Conservation (phyloP, 1,284 basidiomycete genomes). For the Trichosporon ovoides region DNA sequence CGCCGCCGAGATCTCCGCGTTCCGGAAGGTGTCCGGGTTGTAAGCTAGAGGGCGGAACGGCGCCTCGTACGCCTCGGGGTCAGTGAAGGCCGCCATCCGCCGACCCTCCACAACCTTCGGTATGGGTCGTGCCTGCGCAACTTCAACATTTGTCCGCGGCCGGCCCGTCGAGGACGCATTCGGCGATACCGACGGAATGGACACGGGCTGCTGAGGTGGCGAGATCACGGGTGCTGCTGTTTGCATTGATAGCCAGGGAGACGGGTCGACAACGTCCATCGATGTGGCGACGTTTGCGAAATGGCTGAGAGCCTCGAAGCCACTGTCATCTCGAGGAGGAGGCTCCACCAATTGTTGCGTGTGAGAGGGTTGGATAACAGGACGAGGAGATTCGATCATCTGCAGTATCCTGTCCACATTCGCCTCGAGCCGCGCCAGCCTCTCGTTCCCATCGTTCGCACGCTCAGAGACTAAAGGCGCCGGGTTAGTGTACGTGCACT, state of each 20-base stretch:
- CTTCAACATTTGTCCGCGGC: not conserved
- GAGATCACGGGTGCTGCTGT: not conserved
- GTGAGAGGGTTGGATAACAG: not conserved
- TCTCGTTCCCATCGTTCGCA: not conserved
- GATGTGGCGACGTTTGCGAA: not conserved
- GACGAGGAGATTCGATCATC: conserved; percentile 19
- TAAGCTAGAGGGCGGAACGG: conserved; percentile 23
- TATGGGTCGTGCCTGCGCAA: conserved; percentile 21
- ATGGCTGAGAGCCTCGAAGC: not conserved
- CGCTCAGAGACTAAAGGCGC: conserved; percentile 1
- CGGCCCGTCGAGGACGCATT: not conserved
- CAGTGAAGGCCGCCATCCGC: conserved; percentile 25
- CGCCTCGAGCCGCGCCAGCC: conserved; percentile 15
- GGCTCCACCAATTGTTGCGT: not conserved
- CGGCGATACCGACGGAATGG: not conserved
- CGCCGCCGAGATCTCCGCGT: conserved; percentile 17
- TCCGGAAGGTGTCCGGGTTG: conserved; percentile 24
- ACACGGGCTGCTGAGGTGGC: not conserved
- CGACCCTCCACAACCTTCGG: conserved; percentile 11
- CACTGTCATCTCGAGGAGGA: not conserved
- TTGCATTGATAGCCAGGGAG: conserved; percentile 2
- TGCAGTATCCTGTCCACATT: conserved; percentile 18
- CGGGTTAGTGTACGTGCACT: conserved; percentile 18
- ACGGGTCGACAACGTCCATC: not conserved
- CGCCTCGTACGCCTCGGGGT: conserved; percentile 23